Base-by-base conservation (phyloP, 2,329 filamentous ascomycete genomes). In the Simplicillium sp. region DNA sequence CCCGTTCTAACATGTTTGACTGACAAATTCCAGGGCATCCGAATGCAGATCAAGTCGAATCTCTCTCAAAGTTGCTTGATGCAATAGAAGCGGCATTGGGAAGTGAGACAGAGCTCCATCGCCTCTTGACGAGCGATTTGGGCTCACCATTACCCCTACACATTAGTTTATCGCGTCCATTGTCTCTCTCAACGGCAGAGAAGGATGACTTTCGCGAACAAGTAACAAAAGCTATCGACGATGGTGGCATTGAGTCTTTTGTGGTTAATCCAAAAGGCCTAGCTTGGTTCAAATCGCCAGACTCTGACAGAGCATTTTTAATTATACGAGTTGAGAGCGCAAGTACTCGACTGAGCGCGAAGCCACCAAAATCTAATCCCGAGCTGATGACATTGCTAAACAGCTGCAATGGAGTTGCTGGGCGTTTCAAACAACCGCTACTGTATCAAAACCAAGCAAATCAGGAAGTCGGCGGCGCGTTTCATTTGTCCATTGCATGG, bases 401-500 rank as follows among this genome's bases (percentile, higher is more conserved):
- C 7, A 66, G 76, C 9, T 84, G 82, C 54, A 95, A 96, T 60
- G 55, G 59, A 4, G 61, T 78, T 2, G 77, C 81, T 3, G 58
- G 65, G 15, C 55, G 54, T 2, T 83, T 81, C 56, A 68, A 68
- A 0, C 86, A 94, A 54, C 80, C 84, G 2, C 60, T 73, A 17
- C 70, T 97, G 2, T 97, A 97, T 58, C 58, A 64, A 41, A 50
- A 50, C 39, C 47, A 38, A 20, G 41, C 44, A 6, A 44, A 40
- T 4, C 56, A 56, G 9, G 31, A 45, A 7, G 55, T 48, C 29
- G 55, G 49, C 29, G 46, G 37, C 48, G 77, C 74, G 16, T 96
- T 96, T 54, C 92, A 98, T 60, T 66, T 97, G 44, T 95, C 88
- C 36, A 77, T 98, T 42, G 92, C 83, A 0, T 97, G 90, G 92